phyloP scores from a whole-genome alignment of 2,329 filamentous ascomycete genomes.

The Trichoderma sp. region DNA sequence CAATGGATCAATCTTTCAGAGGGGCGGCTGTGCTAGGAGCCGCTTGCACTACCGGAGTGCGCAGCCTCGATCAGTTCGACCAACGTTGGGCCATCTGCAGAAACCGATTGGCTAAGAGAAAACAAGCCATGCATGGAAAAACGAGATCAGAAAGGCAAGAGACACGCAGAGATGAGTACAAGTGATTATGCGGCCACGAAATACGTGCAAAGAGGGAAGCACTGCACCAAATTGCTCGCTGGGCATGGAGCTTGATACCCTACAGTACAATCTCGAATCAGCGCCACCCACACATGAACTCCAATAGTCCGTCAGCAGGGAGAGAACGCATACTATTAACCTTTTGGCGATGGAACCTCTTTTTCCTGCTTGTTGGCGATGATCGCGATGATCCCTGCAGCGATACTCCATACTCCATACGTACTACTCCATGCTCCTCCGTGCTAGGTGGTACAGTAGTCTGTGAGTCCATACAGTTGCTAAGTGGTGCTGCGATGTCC shows the following conservation, averaged over 20 bases:
- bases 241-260: background rate
- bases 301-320: background rate
- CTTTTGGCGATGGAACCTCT: background rate
- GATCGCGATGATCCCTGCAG: background rate
- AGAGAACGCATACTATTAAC: background rate
- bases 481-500: background rate
- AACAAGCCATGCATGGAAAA: background rate
- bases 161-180: background rate
- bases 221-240: background rate
- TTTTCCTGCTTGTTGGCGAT: background rate
- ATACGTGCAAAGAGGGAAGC: background rate
- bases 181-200: background rate
- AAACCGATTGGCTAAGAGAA: background rate
- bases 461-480: background rate
- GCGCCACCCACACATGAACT: background rate
- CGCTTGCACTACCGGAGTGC: background rate
- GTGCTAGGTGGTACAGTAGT: background rate
- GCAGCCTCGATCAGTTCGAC: conserved; percentile 1
- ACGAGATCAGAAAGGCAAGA: background rate
- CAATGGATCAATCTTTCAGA: background rate
- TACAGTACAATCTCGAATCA: background rate
- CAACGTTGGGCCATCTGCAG: background rate
- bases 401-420: background rate
- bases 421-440: conserved; percentile 1
- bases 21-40: conserved; percentile 14